These are phyloP conservation scores for Amanita brunnescens DNA, from an alignment of 768 basidiomycete species.

Conservation along the genomic window DNA sequence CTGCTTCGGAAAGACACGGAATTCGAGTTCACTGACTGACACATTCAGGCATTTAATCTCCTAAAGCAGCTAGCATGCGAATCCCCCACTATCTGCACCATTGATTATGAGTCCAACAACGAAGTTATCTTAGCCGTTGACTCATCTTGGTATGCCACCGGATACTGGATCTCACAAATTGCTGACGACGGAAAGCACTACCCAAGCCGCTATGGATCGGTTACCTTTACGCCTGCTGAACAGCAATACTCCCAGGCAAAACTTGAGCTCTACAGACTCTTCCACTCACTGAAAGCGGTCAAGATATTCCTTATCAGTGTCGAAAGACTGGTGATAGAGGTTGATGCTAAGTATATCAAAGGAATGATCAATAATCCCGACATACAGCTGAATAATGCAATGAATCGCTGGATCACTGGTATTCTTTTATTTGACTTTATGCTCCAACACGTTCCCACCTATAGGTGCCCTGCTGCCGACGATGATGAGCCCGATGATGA, in stretches of 20 bases:
- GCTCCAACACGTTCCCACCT: neutral
- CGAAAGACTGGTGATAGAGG: neutral
- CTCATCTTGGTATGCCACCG: neutral
- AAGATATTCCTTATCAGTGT: neutral
- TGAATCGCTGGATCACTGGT: neutral
- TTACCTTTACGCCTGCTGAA: constrained; percentile 24
- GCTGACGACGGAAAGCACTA: neutral
- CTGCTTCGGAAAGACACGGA: no score
- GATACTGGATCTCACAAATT: neutral
- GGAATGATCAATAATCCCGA: neutral
- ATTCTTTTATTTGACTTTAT: neutral
- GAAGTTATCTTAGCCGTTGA: neutral
- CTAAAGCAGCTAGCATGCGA: neutral
- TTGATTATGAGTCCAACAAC: neutral
- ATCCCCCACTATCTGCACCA: constrained; percentile 16
- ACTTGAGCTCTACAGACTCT: constrained; percentile 29
- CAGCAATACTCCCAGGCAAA: constrained; percentile 31
- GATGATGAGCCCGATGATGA: constrained; percentile 9
- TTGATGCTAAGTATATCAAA: neutral
- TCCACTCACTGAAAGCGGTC: constrained; percentile 12
- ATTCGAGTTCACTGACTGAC: no score
- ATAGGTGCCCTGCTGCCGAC: constrained; percentile 11
- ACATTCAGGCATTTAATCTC: no score
- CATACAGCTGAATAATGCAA: neutral
- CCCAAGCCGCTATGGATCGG: neutral